Base-by-base conservation (phyloP, 1,284 basidiomycete genomes). In the Ustilago crameri region DNA sequence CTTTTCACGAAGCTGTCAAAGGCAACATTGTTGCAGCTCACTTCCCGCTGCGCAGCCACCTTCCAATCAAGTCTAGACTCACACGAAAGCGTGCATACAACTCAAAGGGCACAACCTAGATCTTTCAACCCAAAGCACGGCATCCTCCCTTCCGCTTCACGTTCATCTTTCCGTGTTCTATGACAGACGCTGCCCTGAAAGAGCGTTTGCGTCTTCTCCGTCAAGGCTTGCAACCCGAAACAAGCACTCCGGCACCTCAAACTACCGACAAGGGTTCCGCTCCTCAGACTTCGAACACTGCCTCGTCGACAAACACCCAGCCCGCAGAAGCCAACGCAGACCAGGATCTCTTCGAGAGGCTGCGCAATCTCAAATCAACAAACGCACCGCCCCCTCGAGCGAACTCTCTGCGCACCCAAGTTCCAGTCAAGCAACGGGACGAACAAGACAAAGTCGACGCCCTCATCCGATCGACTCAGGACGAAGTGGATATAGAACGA, bases 381-480 rank as follows among this genome's bases (percentile, higher is more conserved):
- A 26, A 48, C 15, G 1, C 40, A 32, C 3, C 51, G 0, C 46
- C 12, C 12, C 12, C 5, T n/a, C 52, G 20, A 34, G 47, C 24
- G 46, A 27, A 17, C 26, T 7, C 41, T 8, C 41, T 4, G 3
- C 38, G 17, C 12, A 42, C 41, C 3, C 10, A 9, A 15, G 7
- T 23, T 10, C 22, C 41, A 3, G 9, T 42, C 41, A 20, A 47
- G 9, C 23, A 44, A 9, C 42, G 37, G 3, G 55, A 59, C 64
- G 64, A 67, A 24, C 60, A 68, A 48, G 70, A 68, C 60, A 53
- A 68, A 35, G 52, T 73, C 51, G 57, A 73, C 27, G 60, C 60
- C 24, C 57, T 73, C 37, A 64, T 73, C 9, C 55, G 48, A 24
- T 49, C 45, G 3, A 58, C 70, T 5, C 59, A 61, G 35, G 52